phyloP scores from a whole-genome alignment of 805 yeast species.

The Komagataella populi region DNA sequence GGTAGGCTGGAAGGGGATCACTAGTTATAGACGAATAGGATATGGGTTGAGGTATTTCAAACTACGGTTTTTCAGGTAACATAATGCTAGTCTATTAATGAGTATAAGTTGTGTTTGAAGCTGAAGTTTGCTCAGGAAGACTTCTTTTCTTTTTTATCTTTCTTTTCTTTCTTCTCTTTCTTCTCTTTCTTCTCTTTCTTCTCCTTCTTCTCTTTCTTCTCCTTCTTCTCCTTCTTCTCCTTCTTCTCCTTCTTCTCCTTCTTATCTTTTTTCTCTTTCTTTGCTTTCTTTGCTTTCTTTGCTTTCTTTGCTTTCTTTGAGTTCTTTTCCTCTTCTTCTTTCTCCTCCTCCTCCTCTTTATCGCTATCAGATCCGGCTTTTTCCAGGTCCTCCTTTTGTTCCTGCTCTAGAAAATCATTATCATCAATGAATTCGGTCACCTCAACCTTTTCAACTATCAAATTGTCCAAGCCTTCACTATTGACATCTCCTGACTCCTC shows the following conservation, averaged over 20 bases:
- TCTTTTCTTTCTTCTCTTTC: conserved; percentile 5
- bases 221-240: conserved; percentile 4
- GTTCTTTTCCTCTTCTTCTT: conserved; percentile 8
- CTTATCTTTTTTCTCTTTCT: conserved; percentile 2
- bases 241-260: conserved; percentile 6
- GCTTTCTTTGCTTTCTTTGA: conserved; percentile 7
- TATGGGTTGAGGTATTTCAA: not conserved
- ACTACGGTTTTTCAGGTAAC: not conserved
- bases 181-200: conserved; percentile 7
- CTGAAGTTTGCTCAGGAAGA: conserved; percentile 3
- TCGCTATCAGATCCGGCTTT: conserved; percentile 6
- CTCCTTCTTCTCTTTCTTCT: conserved; percentile 6
- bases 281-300: conserved; percentile 6
- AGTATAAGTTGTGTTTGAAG: not conserved
- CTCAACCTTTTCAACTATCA: conserved; percentile 29
- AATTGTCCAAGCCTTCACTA: conserved; percentile 8
- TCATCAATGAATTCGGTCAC: conserved; percentile 19
- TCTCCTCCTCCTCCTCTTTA: conserved; percentile 10
- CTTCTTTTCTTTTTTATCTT: conserved; percentile 1
- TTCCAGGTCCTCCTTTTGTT: conserved; percentile 4
- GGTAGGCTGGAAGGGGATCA: not conserved
- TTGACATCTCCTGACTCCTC: conserved; percentile 1
- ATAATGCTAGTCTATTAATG: not conserved
- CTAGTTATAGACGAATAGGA: too few species aligned
- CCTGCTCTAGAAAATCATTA: conserved; percentile 13